Evolutionary conservation across 2,329 filamentous ascomycete genomes (phyloP), one percentile per base, ranked within the genome.

Genomic region (Lachnellula subtilissima): DNA sequence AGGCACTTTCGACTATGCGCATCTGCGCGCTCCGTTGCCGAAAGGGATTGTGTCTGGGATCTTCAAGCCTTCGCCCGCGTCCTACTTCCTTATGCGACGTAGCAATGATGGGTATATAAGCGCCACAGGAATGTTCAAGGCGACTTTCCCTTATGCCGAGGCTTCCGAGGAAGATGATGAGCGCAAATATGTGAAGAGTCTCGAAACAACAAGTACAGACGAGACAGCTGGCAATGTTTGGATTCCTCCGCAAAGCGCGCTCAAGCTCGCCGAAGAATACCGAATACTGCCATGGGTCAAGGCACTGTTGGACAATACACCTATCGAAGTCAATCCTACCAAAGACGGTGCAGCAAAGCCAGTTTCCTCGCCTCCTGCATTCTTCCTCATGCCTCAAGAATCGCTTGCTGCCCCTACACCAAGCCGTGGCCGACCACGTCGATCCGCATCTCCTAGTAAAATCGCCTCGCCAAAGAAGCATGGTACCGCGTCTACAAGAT

Each of bases 181-280:
- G 76, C 87, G 89, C 70, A 84, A 81, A 67, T 92, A 91, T 74
- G 86, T 99, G 74, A 97, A 96, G 76, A 83, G 82, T 6, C 85
- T 94, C 28, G 74, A 83, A 36, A 87, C 87, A 32, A 95, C 92
- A 9, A 96, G 91, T 65, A 80, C 81, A 55, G 92, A 97, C 70
- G 94, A 97, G 78, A 91, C 94, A 32, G 94, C 94, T 25, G 94
- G 94, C 47, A 99, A 97, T 72, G 85, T 99, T 52, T 99, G 94
- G 94, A 92, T 97, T 50, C 85, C 91, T 48, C 91, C 93, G 5
- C 80, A 87, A 62, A 75, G 84, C 83, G 94, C 94, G 37, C 81
- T 99, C 46, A 76, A 82, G 56, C 81, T 99, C 12, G 89, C 93
- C 51, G 85, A 89, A 47, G 92, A 97, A 73, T 99, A 97, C 72